These are phyloP conservation scores for Corylus heterophylla DNA, from an alignment of 306 rosid species.

Conservation along the genomic window DNA sequence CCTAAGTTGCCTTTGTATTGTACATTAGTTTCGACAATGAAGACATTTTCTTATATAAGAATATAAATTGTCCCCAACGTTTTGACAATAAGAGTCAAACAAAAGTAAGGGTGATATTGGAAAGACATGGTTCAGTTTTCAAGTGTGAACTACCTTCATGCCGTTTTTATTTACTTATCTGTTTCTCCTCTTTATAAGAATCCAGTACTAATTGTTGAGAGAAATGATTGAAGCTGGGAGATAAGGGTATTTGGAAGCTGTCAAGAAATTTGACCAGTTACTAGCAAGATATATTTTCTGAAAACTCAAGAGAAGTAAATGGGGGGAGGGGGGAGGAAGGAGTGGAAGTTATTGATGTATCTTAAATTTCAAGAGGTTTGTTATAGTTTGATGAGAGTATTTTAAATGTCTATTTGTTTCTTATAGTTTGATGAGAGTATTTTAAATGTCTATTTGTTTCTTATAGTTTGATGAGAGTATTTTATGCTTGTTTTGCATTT, in stretches of 20 bases:
- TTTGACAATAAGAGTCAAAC: not conserved
- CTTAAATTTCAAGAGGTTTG: not conserved
- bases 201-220: not conserved
- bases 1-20: not conserved
- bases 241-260: not conserved
- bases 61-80: not conserved
- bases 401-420: slow-evolving; percentile 11
- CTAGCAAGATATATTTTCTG: not conserved
- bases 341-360: not conserved
- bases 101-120: not conserved
- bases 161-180: not conserved
- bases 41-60: not conserved
- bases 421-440: not conserved
- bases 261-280: not conserved
- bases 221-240: not conserved
- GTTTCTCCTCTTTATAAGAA: not conserved
- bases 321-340: not conserved
- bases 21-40: not conserved
- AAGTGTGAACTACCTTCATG: not conserved
- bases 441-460: slow-evolving; percentile 11
- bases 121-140: not conserved
- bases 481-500: not conserved
- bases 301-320: not conserved
- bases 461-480: too few relatives aligned
- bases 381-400: not conserved